Base-by-base conservation (phyloP, 73 alveolate genomes). In the Paraurostyla sp. region DNA sequence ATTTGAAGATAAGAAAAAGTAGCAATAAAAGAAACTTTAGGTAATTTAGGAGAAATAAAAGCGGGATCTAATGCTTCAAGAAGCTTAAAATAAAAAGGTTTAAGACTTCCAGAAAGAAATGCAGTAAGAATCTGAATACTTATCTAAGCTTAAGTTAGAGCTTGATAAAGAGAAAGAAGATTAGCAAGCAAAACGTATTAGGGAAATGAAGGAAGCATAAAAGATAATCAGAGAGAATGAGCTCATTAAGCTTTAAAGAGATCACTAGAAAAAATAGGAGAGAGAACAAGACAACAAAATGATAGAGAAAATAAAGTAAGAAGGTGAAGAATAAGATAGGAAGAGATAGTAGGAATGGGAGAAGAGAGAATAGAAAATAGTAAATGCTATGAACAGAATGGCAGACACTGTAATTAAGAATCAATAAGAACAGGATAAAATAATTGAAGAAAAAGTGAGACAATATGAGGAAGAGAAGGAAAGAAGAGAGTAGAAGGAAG, bases 391-490 rank as follows among this genome's bases (percentile, higher is more conserved):
- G 76, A 52, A 52, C 40, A 51, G 76, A 38, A 49, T 78, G 89
- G 89, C 89, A 7, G 49, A 78, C 40, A 78, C 76, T 51, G 89
- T 78, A 18, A 29, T 78, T 1, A 78, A 78, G 60, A 49, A 54
- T 42, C 7, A 49, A 52, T 58, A 78, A n/a, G 80, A 78, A 42
- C 2, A 25, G 1, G 89, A 78, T 23, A 49, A 78, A 32, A 30
- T n/a, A 23, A 22, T 54, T 16, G 89, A 78, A 49, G 4, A 6
- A 23, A 78, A 78, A 54, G 46, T 54, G n/a, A 54, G 33, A 35
- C 4, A 38, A 35, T 78, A 78, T 78, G 89, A 49, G 23, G 76
- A 51, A n/a, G 76, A 78, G 30, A 78, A 78, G 23, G 60, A 78
- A 3, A 16, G 20, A 3, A 23, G 11, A 13, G 80, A 78, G 25